Conservation (phyloP, 306 rosid species). For the Adenanthera pavonina region DNA sequence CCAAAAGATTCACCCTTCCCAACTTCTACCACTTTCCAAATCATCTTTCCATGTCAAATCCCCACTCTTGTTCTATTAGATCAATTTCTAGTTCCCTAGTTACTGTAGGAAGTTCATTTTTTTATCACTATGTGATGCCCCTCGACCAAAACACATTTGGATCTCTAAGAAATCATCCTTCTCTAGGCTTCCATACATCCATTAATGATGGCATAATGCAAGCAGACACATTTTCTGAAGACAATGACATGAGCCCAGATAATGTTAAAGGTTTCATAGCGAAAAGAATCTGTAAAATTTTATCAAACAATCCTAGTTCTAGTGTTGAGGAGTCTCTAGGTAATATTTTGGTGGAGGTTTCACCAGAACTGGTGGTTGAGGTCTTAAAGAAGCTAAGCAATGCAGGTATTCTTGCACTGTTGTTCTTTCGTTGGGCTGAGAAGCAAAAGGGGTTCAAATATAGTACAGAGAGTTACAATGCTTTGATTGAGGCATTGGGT, state of each 20-base stretch:
- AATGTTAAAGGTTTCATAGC: constrained; percentile 19
- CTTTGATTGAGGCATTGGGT: constrained; percentile 76
- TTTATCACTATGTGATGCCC: constrained; percentile 13
- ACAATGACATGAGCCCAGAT: constrained; percentile 37
- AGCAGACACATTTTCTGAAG: constrained; percentile 15
- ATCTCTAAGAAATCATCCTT: constrained; percentile 7
- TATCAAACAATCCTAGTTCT: constrained; percentile 47
- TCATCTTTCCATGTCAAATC: neutral
- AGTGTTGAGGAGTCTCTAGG: constrained; percentile 48
- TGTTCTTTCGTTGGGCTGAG: constrained; percentile 87
- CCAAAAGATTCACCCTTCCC: constrained; percentile 30
- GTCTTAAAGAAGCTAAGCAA: constrained; percentile 77
- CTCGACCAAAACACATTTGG: constrained; percentile 12
- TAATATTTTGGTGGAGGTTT: constrained; percentile 37
- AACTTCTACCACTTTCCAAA: constrained; percentile 33
- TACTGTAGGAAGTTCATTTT: constrained; percentile 19
- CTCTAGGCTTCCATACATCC: constrained; percentile 31
- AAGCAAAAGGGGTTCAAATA: constrained; percentile 64
- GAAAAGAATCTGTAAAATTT: constrained; percentile 57
- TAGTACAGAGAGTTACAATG: constrained; percentile 59
- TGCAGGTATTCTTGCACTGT: constrained; percentile 75
- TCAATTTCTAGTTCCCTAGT: constrained; percentile 25
- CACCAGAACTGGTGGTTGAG: constrained; percentile 59
- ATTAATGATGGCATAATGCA: neutral
- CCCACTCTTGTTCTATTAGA: constrained; percentile 17